A percentile compares a stretch with the other conserved stretches of the same genome.
These are phyloP conservation scores for Triticum urartu DNA, from an alignment of 176 grass and related monocot genomes.

Conservation along the genomic window DNA sequence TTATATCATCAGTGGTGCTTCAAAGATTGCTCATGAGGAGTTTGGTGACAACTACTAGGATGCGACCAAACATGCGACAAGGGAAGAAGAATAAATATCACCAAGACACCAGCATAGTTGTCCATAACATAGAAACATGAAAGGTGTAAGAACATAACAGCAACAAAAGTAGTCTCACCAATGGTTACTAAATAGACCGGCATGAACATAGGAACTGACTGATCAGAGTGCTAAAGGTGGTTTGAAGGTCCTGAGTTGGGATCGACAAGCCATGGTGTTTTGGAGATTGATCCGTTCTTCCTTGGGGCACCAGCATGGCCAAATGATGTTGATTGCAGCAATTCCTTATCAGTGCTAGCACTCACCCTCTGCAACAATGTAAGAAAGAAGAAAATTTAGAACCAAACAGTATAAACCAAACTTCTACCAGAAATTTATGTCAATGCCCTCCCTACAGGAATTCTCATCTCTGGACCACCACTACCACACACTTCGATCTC, in stretches of 20 bases:
- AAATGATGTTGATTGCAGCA: constrained; percentile 44
- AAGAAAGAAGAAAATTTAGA: constrained; percentile 16
- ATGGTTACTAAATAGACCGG: background rate
- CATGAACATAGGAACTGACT: constrained; percentile 23
- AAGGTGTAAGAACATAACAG: constrained; percentile 15
- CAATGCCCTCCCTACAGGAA: background rate
- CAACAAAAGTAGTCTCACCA: constrained; percentile 31
- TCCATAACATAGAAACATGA: constrained; percentile 16
- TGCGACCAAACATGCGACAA: background rate
- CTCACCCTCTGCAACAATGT: constrained; percentile 37
- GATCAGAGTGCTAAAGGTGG: constrained; percentile 31
- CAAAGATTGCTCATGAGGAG: no score
- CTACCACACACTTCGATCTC: background rate
- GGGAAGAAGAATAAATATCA: constrained; percentile 15
- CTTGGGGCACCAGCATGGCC: constrained; percentile 23
- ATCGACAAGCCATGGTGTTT: constrained; percentile 15
- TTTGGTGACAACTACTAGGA: constrained; percentile 6
- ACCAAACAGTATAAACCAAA: background rate
- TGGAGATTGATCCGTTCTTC: constrained; percentile 9
- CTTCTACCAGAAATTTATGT: background rate
- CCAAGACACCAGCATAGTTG: background rate
- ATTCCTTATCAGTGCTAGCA: constrained; percentile 33
- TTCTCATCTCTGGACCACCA: background rate
- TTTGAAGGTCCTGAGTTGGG: constrained; percentile 41
- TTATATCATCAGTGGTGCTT: no score